Evolutionary conservation across 176 grass and related monocot species (phyloP).

Genomic region (Leersia perrieri): DNA sequence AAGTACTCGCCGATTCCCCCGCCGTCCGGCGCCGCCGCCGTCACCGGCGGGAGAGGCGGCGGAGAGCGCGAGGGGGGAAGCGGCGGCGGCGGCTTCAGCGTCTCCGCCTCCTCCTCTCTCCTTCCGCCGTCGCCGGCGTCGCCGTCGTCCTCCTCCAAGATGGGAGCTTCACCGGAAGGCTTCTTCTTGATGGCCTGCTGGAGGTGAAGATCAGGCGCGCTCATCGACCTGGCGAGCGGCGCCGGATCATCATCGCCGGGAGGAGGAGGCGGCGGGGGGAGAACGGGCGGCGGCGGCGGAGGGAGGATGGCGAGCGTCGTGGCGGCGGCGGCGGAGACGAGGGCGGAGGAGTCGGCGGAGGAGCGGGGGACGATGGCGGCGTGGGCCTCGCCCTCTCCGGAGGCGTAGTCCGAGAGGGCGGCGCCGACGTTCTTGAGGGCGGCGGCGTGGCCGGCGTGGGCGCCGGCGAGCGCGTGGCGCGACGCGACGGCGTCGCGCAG

Average conservation of each 20-base stretch:
- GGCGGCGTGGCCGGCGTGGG: conserved; percentile 59
- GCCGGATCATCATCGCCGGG: conserved; percentile 12
- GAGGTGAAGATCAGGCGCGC: conserved; percentile 47
- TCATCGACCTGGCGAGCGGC: conserved; percentile 43
- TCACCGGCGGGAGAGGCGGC: conserved; percentile 13
- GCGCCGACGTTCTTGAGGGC: conserved; percentile 69
- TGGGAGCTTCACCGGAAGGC: conserved; percentile 41
- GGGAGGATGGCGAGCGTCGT: neutral
- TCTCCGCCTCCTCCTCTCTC: conserved; percentile 10
- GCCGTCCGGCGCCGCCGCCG: too few relatives aligned
- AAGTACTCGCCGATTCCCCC: too few relatives aligned
- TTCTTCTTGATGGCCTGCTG: conserved; percentile 30
- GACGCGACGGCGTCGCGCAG: conserved; percentile 43
- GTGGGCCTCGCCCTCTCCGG: conserved; percentile 16
- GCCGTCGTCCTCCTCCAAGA: conserved; percentile 37
- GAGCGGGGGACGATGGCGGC: neutral
- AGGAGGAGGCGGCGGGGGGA: conserved; percentile 17
- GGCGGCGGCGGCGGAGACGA: neutral
- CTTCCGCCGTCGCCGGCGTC: neutral
- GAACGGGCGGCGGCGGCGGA: conserved; percentile 37
- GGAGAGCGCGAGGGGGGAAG: conserved; percentile 29
- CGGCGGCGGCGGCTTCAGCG: conserved; percentile 4
- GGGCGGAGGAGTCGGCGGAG: neutral
- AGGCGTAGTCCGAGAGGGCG: conserved; percentile 68
- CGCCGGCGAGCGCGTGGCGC: conserved; percentile 50